Evolutionary conservation across 495 filamentous ascomycete genomes (phyloP).

Genomic region (Letharia lupina): DNA sequence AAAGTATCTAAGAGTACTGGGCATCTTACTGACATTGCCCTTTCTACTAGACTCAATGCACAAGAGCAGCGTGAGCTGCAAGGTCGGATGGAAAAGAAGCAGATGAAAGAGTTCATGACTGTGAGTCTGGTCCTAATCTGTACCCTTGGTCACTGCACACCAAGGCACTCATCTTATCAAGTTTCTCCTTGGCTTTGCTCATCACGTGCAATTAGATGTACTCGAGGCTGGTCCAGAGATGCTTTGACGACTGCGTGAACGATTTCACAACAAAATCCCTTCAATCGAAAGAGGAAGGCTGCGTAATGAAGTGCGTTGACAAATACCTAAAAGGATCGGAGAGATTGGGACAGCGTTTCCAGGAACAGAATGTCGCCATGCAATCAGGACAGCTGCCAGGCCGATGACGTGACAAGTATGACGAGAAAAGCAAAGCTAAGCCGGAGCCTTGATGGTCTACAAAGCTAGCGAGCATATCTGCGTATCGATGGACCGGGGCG

Average conservation of each 20-base stretch:
- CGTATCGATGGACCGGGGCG: background rate
- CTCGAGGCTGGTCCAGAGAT: slow-evolving; percentile 87
- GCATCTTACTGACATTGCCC: background rate
- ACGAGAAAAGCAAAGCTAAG: background rate
- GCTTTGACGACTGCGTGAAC: slow-evolving; percentile 94
- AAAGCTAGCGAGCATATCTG: background rate
- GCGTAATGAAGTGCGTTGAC: slow-evolving; percentile 86
- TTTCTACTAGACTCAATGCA: slow-evolving; percentile 49
- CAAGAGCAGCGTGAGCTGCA: slow-evolving; percentile 88
- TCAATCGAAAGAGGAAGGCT: slow-evolving; percentile 73
- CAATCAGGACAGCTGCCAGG: slow-evolving; percentile 51
- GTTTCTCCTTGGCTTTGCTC: background rate
- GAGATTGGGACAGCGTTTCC: slow-evolving; percentile 81
- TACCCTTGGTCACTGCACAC: background rate
- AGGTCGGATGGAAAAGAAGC: slow-evolving; percentile 84
- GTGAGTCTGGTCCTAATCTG: slow-evolving; percentile 46
- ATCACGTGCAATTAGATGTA: slow-evolving; percentile 66
- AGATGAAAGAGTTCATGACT: slow-evolving; percentile 97
- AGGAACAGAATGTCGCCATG: slow-evolving; percentile 83
- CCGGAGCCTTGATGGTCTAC: background rate
- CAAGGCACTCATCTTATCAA: background rate
- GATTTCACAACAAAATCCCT: slow-evolving; percentile 98
- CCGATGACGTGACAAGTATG: slow-evolving; percentile 25
- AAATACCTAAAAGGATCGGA: slow-evolving; percentile 87
- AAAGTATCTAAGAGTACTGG: background rate